Conservation (phyloP, 1,284 basidiomycete species). For the Apiotrichum akiyoshidainum region DNA sequence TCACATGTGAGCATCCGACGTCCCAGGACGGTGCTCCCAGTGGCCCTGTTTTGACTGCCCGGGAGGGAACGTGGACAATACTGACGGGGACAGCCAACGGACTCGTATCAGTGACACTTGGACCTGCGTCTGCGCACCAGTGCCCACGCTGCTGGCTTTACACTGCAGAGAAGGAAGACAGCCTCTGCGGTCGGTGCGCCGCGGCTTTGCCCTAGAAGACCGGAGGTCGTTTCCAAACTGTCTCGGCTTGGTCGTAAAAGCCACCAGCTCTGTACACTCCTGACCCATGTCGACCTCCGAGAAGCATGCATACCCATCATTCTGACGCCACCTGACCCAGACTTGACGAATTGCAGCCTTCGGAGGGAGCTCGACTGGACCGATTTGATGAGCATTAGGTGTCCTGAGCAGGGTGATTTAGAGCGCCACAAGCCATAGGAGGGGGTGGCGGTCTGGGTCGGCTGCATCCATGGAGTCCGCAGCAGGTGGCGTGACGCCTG, state of each 20-base stretch:
- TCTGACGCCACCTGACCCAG: neutral
- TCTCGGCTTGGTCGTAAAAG: neutral
- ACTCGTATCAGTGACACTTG: conserved; percentile 42
- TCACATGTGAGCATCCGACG: conserved; percentile 4
- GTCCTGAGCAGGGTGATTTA: no score
- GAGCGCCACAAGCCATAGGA: no score
- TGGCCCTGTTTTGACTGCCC: no score
- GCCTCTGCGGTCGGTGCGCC: conserved; percentile 62
- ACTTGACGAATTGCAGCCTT: conserved; percentile 12
- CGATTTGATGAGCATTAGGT: no score
- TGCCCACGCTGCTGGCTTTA: conserved; percentile 79
- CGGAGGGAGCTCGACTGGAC: no score
- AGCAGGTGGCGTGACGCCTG: no score
- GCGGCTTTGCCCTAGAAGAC: neutral
- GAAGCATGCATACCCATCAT: conserved; percentile 3
- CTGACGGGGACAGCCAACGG: conserved; percentile 23
- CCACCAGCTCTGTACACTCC: neutral
- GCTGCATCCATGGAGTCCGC: no score
- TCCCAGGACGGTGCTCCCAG: no score
- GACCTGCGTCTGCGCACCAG: conserved; percentile 59
- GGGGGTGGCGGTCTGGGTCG: no score
- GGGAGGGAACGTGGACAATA: conserved; percentile 2
- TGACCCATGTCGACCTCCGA: neutral
- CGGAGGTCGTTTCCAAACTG: no score
- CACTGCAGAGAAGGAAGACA: conserved; percentile 54